Evolutionary conservation across 1,284 basidiomycete genomes (phyloP).

Genomic region (Trichosporon sp.): DNA sequence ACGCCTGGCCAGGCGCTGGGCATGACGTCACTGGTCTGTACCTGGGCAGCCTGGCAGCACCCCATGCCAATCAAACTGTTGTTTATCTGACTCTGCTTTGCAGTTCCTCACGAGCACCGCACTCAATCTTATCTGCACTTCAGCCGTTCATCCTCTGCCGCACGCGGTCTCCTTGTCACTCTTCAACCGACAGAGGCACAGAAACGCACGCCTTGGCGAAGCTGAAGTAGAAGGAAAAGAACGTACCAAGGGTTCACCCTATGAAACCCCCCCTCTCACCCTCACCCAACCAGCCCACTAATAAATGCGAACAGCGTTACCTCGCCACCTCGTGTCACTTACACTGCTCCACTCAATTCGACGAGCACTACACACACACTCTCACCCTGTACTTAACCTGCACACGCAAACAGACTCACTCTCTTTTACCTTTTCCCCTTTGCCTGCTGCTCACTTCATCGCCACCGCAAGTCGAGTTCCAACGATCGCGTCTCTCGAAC

Average conservation of each 20-base stretch:
- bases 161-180: neutral
- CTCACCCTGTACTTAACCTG: constrained; percentile 1
- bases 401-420: neutral
- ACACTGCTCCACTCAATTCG: constrained; percentile 3
- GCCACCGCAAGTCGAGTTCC: neutral
- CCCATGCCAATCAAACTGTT: neutral
- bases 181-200: neutral
- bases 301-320: neutral
- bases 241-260: neutral
- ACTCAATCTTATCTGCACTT: neutral
- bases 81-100: neutral
- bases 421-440: neutral
- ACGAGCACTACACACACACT: neutral
- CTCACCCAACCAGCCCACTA: neutral
- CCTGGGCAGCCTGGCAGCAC: neutral
- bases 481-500: neutral
- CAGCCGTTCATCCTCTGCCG: neutral
- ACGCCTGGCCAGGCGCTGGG: neutral
- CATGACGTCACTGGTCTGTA: neutral
- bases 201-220: neutral
- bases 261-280: neutral
- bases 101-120: neutral
- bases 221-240: constrained; percentile 18
- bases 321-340: constrained; percentile 3
- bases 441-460: neutral